Conservation (phyloP, 1,284 basidiomycete genomes). For the Farysia itapuensis region DNA sequence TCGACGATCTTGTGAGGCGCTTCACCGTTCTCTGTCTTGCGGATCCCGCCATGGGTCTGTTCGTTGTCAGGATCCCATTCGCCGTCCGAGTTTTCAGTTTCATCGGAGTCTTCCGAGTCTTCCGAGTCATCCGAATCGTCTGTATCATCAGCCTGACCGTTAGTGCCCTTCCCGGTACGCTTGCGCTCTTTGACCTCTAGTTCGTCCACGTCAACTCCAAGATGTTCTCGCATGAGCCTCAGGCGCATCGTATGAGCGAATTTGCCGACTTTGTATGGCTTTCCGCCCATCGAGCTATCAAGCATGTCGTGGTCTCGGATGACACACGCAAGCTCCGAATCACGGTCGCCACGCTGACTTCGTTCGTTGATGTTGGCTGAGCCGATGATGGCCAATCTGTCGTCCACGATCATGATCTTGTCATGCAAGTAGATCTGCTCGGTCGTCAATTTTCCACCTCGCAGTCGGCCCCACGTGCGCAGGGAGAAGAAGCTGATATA, state of each 20-base stretch:
- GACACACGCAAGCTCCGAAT: slow-evolving; percentile 89
- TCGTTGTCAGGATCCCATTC: slow-evolving; percentile 79
- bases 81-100: slow-evolving; percentile 40
- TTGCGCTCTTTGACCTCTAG: slow-evolving; percentile 65
- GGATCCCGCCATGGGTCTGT: slow-evolving; percentile 63
- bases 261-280: slow-evolving; percentile 90
- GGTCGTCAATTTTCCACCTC: slow-evolving; percentile 79
- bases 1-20: slow-evolving; percentile 12
- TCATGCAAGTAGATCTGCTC: slow-evolving; percentile 68
- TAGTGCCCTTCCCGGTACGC: slow-evolving; percentile 1
- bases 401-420: slow-evolving; percentile 86
- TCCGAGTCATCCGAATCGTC: too few species aligned
- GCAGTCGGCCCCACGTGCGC: slow-evolving; percentile 89
- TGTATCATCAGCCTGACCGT: slow-evolving; percentile 1
- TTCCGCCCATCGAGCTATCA: slow-evolving; percentile 84
- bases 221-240: slow-evolving; percentile 92
- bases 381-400: slow-evolving; percentile 95
- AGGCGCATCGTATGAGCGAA: slow-evolving; percentile 93
- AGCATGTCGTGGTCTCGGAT: slow-evolving; percentile 97
- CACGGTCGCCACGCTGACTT: slow-evolving; percentile 90
- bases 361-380: slow-evolving; percentile 99
- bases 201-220: slow-evolving; percentile 90
- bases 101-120: slow-evolving; percentile 3
- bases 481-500: slow-evolving; percentile 91
- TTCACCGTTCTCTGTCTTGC: slow-evolving; percentile 1